A percentile compares a stretch with the other conserved stretches of the same genome.
Conservation (phyloP, 805 yeast genomes). For the Scheffersomyces stipitis region DNA sequence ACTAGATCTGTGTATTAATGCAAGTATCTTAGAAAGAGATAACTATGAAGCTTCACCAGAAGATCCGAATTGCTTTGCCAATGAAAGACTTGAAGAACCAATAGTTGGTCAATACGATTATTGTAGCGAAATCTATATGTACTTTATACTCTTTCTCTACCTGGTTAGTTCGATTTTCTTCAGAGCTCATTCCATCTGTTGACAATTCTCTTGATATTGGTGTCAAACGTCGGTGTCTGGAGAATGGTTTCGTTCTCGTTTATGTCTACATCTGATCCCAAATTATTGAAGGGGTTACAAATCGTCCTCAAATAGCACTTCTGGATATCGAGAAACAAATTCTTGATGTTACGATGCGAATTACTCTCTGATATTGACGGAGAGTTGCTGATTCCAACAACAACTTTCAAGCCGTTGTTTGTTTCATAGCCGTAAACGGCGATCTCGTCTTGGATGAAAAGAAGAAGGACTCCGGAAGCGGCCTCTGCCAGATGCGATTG, state of each 20-base stretch:
- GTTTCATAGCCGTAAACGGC: slow-evolving; percentile 69
- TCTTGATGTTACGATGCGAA: slow-evolving; percentile 32
- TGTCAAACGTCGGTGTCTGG: slow-evolving; percentile 32
- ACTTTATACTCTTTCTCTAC: no score
- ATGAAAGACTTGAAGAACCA: no score
- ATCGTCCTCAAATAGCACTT: slow-evolving; percentile 53
- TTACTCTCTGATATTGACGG: slow-evolving; percentile 3
- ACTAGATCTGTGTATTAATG: no score
- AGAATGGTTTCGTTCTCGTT: slow-evolving; percentile 22
- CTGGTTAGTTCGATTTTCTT: no score
- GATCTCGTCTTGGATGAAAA: slow-evolving; percentile 67
- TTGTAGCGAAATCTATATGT: no score
- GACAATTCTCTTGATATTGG: slow-evolving; percentile 25
- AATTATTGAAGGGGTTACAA: slow-evolving; percentile 60
- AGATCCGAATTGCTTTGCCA: no score
- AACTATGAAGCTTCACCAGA: no score
- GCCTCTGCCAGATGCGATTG: slow-evolving; percentile 23
- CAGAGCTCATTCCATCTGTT: slow-evolving; percentile 25
- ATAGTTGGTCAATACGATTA: no score
- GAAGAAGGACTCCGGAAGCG: slow-evolving; percentile 34
- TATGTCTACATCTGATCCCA: slow-evolving; percentile 8
- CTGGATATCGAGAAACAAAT: slow-evolving; percentile 42
- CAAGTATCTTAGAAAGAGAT: no score
- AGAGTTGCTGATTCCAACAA: slow-evolving; percentile 46
- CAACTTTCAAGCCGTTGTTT: slow-evolving; percentile 64